Percentiles rank a stretch among this genome's conserved stretches.
phyloP scores from a whole-genome alignment of 2,329 filamentous ascomycete species.

The Xylariaceae sp. region DNA sequence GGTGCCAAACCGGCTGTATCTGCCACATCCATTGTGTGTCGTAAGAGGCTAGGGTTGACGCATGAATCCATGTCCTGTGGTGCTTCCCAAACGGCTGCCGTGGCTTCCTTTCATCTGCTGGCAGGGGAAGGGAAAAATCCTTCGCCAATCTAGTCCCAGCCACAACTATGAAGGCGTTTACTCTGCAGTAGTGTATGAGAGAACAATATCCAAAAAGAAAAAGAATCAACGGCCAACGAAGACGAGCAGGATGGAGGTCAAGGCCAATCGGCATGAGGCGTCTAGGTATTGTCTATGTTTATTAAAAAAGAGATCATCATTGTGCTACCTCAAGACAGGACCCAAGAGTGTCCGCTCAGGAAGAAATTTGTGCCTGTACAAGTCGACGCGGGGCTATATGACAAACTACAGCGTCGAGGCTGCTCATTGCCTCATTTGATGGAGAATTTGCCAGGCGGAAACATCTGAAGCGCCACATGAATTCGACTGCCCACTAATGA shows the following conservation, averaged over 20 bases:
- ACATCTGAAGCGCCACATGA: conserved; percentile 13
- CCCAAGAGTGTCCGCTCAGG: not conserved
- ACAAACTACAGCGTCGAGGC: not conserved
- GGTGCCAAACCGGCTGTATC: conserved; percentile 1
- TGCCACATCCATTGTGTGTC: conserved; percentile 7
- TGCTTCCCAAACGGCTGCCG: conserved; percentile 25
- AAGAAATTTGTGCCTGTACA: conserved; percentile 12
- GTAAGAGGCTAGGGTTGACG: conserved; percentile 22
- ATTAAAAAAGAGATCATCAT: conserved; percentile 6
- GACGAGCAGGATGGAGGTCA: too few species aligned
- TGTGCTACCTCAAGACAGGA: too few species aligned
- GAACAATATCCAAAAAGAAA: too few species aligned
- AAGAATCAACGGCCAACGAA: too few species aligned
- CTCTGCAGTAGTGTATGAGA: too few species aligned
- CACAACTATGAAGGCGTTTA: conserved; percentile 7
- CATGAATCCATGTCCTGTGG: conserved; percentile 28
- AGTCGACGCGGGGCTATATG: conserved; percentile 7
- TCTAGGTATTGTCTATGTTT: too few species aligned
- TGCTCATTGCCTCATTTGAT: conserved; percentile 13
- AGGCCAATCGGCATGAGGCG: too few species aligned
- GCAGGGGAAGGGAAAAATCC: conserved; percentile 20
- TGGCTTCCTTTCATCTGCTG: conserved; percentile 20
- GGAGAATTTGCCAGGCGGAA: conserved; percentile 11
- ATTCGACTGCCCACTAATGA: conserved; percentile 12
- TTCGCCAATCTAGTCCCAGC: conserved; percentile 25